Evolutionary conservation across 441 rosid genomes (phyloP), one percentile per base, ranked within the genome.

Genomic region (Aleurites moluccanus): DNA sequence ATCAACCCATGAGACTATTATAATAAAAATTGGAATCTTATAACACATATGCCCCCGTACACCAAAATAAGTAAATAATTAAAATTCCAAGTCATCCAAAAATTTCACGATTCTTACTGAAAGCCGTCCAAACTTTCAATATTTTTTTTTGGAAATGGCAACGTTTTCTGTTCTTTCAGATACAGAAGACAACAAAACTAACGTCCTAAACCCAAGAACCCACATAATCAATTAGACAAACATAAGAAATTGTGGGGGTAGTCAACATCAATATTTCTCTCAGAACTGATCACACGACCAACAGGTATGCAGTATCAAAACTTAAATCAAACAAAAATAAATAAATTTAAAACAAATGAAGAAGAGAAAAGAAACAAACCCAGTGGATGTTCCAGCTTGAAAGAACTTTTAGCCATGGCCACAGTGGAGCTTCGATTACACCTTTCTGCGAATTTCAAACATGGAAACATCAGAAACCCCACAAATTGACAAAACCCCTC

Each of bases 351-450:
- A 7, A 23, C 18, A 53, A 40, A 27, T 33, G 11, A 0, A 25
- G 38, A 20, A n/a, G n/a, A 25, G 45, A 40, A 47, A 16, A 52
- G 44, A 69, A 40, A 74, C 83, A 40, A 61, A 90, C 95, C 95
- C 45, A 88, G 84, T 30, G 91, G 89, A 56, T 87, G 92, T 75
- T 90, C 91, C 62, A 83, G 75, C 85, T 90, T 87, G 88, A 87
- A 88, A 50, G 84, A 85, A 73, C 87, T 86, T 69, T 77, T 87
- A 66, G 90, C 91, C 95, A 90, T 90, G 79, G 70, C 40, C 21
- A 70, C 53, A 47, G 61, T 70, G 16, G 59, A 25, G 56, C 80
- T 73, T 70, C 81, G 80, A 78, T 80, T 79, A 45, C 79, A 69
- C 68, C 47, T 78, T 40, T 72, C 96, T 91, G 94, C 83, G 49